Evolutionary conservation across 2,329 filamentous ascomycete genomes (phyloP).

Genomic region (Cadophora malorum): DNA sequence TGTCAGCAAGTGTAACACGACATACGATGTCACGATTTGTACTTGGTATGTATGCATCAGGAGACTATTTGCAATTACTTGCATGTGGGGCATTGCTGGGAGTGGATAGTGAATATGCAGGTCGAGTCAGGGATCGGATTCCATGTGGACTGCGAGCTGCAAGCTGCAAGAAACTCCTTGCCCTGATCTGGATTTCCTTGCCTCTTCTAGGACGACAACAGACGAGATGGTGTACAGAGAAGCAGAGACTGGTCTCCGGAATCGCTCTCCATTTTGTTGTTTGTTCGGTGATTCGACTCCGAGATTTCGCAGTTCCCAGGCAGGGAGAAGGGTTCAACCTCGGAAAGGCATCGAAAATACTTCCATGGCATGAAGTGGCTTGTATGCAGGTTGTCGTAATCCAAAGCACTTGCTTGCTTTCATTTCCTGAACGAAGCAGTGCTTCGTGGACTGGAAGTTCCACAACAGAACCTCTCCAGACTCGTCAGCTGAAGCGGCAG

Average conservation of each 20-base stretch:
- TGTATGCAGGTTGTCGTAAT: background rate
- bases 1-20: conserved; percentile 3
- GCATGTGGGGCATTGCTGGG: background rate
- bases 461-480: background rate
- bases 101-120: background rate
- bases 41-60: background rate
- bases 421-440: background rate
- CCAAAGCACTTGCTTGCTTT: background rate
- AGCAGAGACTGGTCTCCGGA: background rate
- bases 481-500: background rate
- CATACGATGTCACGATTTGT: background rate
- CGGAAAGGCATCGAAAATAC: too few relatives aligned
- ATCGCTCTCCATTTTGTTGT: background rate
- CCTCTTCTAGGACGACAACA: background rate
- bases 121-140: background rate
- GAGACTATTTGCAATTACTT: conserved; percentile 7
- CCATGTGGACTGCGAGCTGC: background rate
- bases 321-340: too few relatives aligned
- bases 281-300: background rate
- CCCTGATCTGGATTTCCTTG: background rate
- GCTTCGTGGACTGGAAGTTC: too few relatives aligned
- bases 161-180: background rate
- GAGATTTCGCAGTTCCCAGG: too few relatives aligned
- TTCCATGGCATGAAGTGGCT: background rate
- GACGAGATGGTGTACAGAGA: background rate